A percentile compares a stretch with the other conserved stretches of the same genome.
These are phyloP conservation scores for Penicillium sp. DNA, from an alignment of 2,329 filamentous ascomycete genomes.

Conservation along the genomic window DNA sequence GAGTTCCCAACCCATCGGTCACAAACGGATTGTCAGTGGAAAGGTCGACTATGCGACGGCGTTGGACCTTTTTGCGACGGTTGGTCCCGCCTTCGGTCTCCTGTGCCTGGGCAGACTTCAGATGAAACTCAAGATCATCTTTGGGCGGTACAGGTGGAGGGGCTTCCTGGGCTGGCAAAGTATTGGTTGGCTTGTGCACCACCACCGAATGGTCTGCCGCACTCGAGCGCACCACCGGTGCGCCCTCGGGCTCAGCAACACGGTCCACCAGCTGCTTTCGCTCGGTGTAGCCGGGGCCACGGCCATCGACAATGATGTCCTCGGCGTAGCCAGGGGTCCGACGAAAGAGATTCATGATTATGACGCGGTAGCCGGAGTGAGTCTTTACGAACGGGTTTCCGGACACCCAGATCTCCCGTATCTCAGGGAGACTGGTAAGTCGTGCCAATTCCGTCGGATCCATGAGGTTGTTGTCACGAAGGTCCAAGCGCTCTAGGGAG, in stretches of 20 bases:
- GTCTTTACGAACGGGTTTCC: constrained; percentile 91
- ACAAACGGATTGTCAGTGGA: constrained; percentile 47
- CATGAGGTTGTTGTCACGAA: constrained; percentile 86
- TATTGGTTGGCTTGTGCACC: constrained; percentile 63
- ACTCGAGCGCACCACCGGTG: constrained; percentile 74
- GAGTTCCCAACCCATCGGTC: constrained; percentile 32
- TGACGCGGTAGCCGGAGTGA: constrained; percentile 80
- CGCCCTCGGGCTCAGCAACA: constrained; percentile 70
- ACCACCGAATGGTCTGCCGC: constrained; percentile 64
- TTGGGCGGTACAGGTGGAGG: constrained; percentile 14
- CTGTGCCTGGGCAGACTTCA: constrained; percentile 17
- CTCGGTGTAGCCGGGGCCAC: constrained; percentile 81
- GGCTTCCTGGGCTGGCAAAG: constrained; percentile 16
- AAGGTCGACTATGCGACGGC: constrained; percentile 60
- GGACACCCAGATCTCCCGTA: constrained; percentile 88
- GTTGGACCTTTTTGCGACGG: constrained; percentile 53
- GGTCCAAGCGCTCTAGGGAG: constrained; percentile 84
- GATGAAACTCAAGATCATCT: constrained; percentile 17
- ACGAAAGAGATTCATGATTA: constrained; percentile 95
- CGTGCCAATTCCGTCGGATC: constrained; percentile 90
- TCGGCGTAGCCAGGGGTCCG: constrained; percentile 85
- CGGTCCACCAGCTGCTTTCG: constrained; percentile 81
- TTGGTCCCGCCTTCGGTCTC: constrained; percentile 36
- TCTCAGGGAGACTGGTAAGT: constrained; percentile 85
- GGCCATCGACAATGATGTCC: constrained; percentile 85